Percentiles rank a stretch among this genome's conserved stretches.
These are phyloP conservation scores for Lactifluus rugatus DNA, from an alignment of 768 basidiomycete species.

Conservation along the genomic window DNA sequence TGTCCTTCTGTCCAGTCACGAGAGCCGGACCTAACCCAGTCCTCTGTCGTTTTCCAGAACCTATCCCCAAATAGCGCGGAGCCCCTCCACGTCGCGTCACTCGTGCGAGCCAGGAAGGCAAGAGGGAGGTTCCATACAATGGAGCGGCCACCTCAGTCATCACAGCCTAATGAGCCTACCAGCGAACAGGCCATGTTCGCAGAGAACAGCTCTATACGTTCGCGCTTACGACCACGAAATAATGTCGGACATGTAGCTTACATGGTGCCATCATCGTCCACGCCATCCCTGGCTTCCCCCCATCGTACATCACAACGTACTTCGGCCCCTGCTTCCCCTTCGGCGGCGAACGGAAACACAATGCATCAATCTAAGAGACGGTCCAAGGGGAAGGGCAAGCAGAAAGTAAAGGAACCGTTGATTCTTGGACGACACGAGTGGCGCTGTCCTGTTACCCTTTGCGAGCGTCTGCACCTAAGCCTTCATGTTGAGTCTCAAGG, in stretches of 20 bases:
- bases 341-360: background rate
- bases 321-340: background rate
- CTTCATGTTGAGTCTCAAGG: conserved; percentile 14
- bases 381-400: conserved; percentile 15
- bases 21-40: background rate
- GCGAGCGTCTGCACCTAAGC: conserved; percentile 13
- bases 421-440: conserved; percentile 16
- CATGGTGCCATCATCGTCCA: background rate
- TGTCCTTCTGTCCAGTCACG: background rate
- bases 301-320: conserved; percentile 1
- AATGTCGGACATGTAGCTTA: conserved; percentile 5
- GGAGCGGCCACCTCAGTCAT: background rate
- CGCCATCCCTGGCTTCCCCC: background rate
- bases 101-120: background rate
- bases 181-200: background rate
- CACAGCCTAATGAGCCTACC: background rate
- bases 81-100: background rate
- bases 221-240: conserved; percentile 19
- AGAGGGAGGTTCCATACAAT: background rate
- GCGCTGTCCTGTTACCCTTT: conserved; percentile 17
- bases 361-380: background rate
- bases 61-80: background rate
- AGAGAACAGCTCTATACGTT: conserved; percentile 10
- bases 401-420: conserved; percentile 11
- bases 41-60: background rate